Evolutionary conservation across 192 early-diverging fungal species (phyloP), one percentile per base, ranked within the genome.

Genomic region (Coemansia sp.): DNA sequence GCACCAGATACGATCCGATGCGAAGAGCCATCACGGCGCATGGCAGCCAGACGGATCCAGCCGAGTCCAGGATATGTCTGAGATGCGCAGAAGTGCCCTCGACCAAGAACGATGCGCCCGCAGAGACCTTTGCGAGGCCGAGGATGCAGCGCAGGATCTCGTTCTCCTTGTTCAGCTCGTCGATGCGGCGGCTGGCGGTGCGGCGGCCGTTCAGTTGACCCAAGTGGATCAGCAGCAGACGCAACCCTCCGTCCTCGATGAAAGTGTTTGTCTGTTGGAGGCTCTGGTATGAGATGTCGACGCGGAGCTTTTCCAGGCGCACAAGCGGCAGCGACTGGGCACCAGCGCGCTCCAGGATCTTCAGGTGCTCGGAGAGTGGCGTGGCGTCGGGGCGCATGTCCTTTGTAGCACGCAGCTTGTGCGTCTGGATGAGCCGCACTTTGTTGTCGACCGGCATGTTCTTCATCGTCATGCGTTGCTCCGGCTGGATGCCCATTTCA

Each of bases 281-380:
- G 69, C 69, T 72, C 73, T 81, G 78, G 55, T 69, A 81, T 23
- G 66, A 65, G 5, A 81, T 57, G 34, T 81, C 78, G 32, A 71
- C 73, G n/a, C 73, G 73, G 62, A 81, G 63, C 66, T 64, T 67
- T 43, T 81, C 78, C 3, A 81, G 69, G 20, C 78, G 67, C n/a
- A 72, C 71, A 2, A 49, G 65, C 17, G 78, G 78, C 62, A 81
- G 29, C 6, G 78, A 81, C 73, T 81, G 78, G 9, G 78, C 70
- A 29, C 69, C 67, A 15, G 73, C 72, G 13, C 69, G 66, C 0
- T 45, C 43, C 33, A 81, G 63, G 22, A 75, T 75, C 54, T 66
- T 69, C 11, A 81, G 73, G 45, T 81, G 78, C 55, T 81, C 78
- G 13, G 78, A 71, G 3, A 81, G 63, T 19, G 72, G 71, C 7